Base-by-base conservation (phyloP, 768 basidiomycete genomes). In the Amanita polypyramis region DNA sequence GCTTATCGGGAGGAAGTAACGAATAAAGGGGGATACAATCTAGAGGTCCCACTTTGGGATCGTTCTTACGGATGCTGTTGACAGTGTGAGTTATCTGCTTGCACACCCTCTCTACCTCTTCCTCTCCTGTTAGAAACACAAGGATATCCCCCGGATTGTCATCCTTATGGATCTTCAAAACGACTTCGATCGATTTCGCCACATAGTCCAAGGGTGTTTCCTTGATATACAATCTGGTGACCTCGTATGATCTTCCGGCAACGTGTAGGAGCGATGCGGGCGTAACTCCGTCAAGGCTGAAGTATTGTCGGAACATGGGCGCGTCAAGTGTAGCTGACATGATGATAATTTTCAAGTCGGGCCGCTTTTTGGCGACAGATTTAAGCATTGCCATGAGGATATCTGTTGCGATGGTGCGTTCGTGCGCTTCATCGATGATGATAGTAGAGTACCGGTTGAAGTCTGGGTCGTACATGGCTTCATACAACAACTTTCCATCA, bases 251-350 rank as follows among this genome's bases (percentile, higher is more conserved):
- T 36, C 87, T 75, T 12, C 87, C 88, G 0, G 86, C 85, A 5
- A 87, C 82, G 56, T 84, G 82, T 68, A 86, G 83, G 8, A 86
- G 64, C 1, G 85, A 84, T 3, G 82, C 85, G 3, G 10, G 32
- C 4, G 70, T 54, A 19, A 61, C 54, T 6, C 55, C 57, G 6
- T 57, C 60, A 51, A 73, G 55, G 23, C 66, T 69, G 57, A 92
- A 92, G 70, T 92, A 94, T 56, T 80, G 82, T 59, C 86, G 86
- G 65, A 93, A 93, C 62, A 92, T 92, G 56, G 80, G 73, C 1
- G 90, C 85, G 56, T 92, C 91, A 12, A 94, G 78, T 1, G 91
- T 94, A 14, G 91, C 91, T 21, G 82, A 86, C 91, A 94, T 94
- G 69, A 94, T 67, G 46, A 94, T 88, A 59, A 93, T 79, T 68